Evolutionary conservation across 371 early-diverging fungal genomes (phyloP), one percentile per base, ranked within the genome.

Genomic region (Mortierella sp.): DNA sequence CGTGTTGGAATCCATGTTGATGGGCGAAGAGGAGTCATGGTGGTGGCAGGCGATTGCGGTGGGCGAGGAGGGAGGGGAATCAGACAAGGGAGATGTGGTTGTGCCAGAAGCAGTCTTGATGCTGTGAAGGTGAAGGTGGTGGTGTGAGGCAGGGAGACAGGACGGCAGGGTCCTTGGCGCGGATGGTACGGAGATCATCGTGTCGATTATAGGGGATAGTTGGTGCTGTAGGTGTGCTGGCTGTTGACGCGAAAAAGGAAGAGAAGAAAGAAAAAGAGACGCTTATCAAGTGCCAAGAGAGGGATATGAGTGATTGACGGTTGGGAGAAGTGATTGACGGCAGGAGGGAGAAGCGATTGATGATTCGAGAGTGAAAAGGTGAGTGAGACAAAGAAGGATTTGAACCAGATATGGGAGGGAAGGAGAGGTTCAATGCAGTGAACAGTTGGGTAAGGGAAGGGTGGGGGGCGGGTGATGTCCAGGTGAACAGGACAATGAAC

Each of bases 121-220:
- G 53, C 14, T 74, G 21, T 71, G 77, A 8, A 77, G 43, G 54
- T 71, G 31, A 40, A 40, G 43, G 24, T 76, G 76, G 76, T 70
- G 77, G 51, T 55, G 40, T 31, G 44, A 9, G 67, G 34, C 28
- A 11, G 74, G 34, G 37, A 64, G 43, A n/a, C 54, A 61, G 37
- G 34, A 34, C 10, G 31, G 26, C 11, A 79, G 67, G 57, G 71
- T 64, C 53, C 71, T 46, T 73, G 82, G 79, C 1, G 82, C 51
- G 24, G 82, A 73, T n/a, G 82, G 75, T 28, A 82, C 70, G 1
- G 82, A 82, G 73, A 82, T 82, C 82, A 82, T 82, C 14, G 8
- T 43, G 6, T 59, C 28, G 4, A 2, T 28, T 40, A n/a, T n/a
- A n/a, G n/a, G n/a, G n/a, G n/a, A n/a, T n/a, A n/a, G n/a, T 14